Conservation (phyloP, 2,329 filamentous ascomycete genomes). For the Diplodia scrobiculata region DNA sequence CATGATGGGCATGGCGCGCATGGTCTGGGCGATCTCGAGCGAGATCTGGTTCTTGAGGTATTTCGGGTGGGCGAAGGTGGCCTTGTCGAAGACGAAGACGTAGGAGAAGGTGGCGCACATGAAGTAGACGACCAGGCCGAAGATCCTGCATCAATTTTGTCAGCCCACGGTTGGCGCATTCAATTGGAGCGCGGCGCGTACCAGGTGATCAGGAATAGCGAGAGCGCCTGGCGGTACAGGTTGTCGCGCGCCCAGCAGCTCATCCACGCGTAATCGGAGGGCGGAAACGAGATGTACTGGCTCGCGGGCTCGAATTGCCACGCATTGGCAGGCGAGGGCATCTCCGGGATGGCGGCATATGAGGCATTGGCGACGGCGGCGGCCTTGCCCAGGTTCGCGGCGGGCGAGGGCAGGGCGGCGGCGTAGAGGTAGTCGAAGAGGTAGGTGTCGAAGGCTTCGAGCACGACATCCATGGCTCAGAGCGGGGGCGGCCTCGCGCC, state of each 20-base stretch:
- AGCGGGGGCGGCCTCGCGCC: constrained; percentile 3
- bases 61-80: constrained; percentile 83
- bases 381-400: constrained; percentile 40
- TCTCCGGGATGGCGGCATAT: constrained; percentile 51
- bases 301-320: constrained; percentile 76
- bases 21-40: constrained; percentile 81
- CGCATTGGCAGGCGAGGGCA: constrained; percentile 42
- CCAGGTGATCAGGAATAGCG: constrained; percentile 85
- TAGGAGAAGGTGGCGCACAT: constrained; percentile 81
- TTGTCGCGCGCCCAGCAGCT: constrained; percentile 79
- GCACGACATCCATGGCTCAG: constrained; percentile 81
- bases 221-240: constrained; percentile 70
- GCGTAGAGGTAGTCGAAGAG: constrained; percentile 80
- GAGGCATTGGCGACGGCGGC: constrained; percentile 55
- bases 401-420: constrained; percentile 63
- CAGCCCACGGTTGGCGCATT: background rate
- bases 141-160: constrained; percentile 63
- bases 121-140: constrained; percentile 83
- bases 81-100: constrained; percentile 86
- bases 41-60: constrained; percentile 92
- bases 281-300: constrained; percentile 67
- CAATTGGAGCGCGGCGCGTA: constrained; percentile 46
- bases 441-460: constrained; percentile 81
- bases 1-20: constrained; percentile 77
- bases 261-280: constrained; percentile 74